Conservation (phyloP, 2,329 filamentous ascomycete species). For the Beauveria bassiana region DNA sequence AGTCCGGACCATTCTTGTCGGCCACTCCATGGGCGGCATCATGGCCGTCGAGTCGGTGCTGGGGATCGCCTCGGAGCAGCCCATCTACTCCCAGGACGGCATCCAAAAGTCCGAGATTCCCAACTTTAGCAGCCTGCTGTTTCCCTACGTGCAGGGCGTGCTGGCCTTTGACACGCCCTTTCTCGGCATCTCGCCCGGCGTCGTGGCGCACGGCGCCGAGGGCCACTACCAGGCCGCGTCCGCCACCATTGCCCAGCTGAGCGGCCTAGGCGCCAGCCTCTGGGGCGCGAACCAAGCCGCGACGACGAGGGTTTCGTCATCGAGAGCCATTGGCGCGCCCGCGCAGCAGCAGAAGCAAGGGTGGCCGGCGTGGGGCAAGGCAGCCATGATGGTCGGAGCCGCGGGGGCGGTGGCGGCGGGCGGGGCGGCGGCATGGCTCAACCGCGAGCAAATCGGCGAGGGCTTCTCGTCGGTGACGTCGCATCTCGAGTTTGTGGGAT, state of each 20-base stretch:
- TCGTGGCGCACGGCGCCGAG: constrained; percentile 82
- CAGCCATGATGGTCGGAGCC: constrained; percentile 79
- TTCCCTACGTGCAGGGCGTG: constrained; percentile 84
- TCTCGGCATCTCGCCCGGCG: constrained; percentile 70
- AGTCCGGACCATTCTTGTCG: constrained; percentile 72
- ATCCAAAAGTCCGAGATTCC: constrained; percentile 27
- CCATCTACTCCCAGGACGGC: constrained; percentile 41
- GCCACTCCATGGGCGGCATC: constrained; percentile 90
- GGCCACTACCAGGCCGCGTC: constrained; percentile 71
- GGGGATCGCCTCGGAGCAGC: constrained; percentile 52
- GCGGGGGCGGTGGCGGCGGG: constrained; percentile 76
- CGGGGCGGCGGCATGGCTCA: constrained; percentile 77
- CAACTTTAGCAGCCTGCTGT: constrained; percentile 64
- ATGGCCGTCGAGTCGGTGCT: constrained; percentile 85
- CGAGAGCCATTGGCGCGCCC: constrained; percentile 12
- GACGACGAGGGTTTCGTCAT: constrained; percentile 7
- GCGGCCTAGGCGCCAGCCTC: constrained; percentile 59
- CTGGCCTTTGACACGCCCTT: constrained; percentile 94
- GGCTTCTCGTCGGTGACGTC: constrained; percentile 78
- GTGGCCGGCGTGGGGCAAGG: constrained; percentile 78
- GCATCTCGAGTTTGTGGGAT: constrained; percentile 90
- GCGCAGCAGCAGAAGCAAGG: constrained; percentile 15
- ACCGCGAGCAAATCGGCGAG: constrained; percentile 69
- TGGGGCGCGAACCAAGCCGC: constrained; percentile 45
- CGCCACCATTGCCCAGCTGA: constrained; percentile 58